phyloP scores from a whole-genome alignment of 805 yeast species.

The Cyberlindnera galapagoensis region DNA sequence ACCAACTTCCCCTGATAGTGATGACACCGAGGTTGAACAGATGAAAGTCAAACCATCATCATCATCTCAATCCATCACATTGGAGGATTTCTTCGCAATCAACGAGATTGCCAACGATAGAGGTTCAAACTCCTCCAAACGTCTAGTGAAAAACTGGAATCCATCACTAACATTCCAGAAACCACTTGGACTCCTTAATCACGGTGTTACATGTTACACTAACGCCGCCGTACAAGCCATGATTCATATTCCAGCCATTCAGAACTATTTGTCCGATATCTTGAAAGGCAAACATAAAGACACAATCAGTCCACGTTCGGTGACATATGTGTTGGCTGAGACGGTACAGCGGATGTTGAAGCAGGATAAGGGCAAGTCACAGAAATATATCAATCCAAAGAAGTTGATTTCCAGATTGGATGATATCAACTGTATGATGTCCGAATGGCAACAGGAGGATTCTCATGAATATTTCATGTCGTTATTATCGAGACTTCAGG shows the following conservation, averaged over 20 bases:
- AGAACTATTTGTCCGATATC: constrained; percentile 72
- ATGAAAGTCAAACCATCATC: constrained; percentile 15
- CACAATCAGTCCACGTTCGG: constrained; percentile 47
- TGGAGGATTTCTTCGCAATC: constrained; percentile 47
- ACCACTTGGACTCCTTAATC: constrained; percentile 74
- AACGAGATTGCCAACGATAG: constrained; percentile 53
- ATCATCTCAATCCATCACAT: constrained; percentile 46
- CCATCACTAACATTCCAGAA: constrained; percentile 38
- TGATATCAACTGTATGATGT: constrained; percentile 93
- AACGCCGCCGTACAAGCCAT: constrained; percentile 91
- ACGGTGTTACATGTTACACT: constrained; percentile 95
- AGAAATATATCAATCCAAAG: constrained; percentile 64
- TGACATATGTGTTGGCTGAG: constrained; percentile 61
- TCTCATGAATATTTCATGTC: constrained; percentile 97
- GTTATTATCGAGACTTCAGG: constrained; percentile 78
- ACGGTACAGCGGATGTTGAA: constrained; percentile 66
- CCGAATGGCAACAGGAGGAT: constrained; percentile 97
- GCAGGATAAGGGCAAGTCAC: constrained; percentile 29
- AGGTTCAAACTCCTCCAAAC: constrained; percentile 53
- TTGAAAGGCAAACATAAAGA: constrained; percentile 43
- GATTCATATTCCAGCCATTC: constrained; percentile 85
- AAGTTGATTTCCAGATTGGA: constrained; percentile 62
- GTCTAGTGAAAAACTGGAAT: constrained; percentile 69
- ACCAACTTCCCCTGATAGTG: constrained; percentile 30
- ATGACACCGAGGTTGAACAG: constrained; percentile 26